Base-by-base conservation (phyloP, 148 eudicot genomes). In the Selenicereus undatus region DNA sequence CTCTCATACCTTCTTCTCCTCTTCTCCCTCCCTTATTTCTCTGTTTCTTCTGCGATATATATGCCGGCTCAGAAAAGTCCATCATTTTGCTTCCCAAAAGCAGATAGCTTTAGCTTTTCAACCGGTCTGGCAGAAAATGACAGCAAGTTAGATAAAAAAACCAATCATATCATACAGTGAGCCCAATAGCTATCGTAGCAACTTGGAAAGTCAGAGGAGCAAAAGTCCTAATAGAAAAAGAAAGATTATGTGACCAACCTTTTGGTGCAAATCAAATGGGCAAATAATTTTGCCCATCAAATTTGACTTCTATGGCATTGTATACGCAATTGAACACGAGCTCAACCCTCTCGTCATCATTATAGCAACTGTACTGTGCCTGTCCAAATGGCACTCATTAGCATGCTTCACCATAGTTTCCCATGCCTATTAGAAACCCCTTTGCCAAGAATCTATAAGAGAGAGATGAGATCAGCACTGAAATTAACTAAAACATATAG, bases 401-500 rank as follows among this genome's bases (percentile, higher is more conserved):
- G 98, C 98, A 54, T 94, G 98, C 74, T 82, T 81, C 35, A 87
- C 83, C 77, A 92, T 92, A 48, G 84, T 82, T n/a, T 91, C 90
- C 94, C 98, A 94, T 81, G 89, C 83, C 82, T 94, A 48, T 87
- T 89, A 24, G 91, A 81, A 84, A 90, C 81, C 72, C 85, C 82
- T 82, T 76, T 87, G 65, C 90, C 92, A 79, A 94, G 86, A 71
- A 83, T 79, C 97, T 94, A 76, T 62, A 85, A 21, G 27, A 54
- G 32, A 48, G 48, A 65, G 73, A 65, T 26, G 36, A 35, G 56
- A 50, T 58, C 5, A n/a, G 6, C n/a, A 48, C 27, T 14, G 2
- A 62, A 70, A 43, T 42, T 8, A n/a, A 75, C 18, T 24, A 2
- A 27, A 56, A 18, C n/a, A 21, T 24, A 54, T 13, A 43, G 16